A percentile compares a stretch with the other conserved stretches of the same genome.
Evolutionary conservation across 2,329 filamentous ascomycete species (phyloP).

Genomic region (Incumbomyces delicatus): DNA sequence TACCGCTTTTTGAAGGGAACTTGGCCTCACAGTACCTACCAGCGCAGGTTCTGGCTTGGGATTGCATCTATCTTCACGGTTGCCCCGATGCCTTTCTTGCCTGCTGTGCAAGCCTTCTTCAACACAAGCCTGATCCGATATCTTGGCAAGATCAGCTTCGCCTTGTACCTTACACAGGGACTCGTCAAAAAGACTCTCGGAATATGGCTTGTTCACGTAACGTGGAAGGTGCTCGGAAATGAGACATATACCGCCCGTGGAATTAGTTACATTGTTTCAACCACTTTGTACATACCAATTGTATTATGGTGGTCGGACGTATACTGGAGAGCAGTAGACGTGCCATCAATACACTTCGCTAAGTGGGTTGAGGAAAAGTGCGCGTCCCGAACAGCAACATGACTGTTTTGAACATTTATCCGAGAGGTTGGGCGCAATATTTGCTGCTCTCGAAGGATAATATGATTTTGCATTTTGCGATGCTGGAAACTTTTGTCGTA

Average conservation of each 20-base stretch:
- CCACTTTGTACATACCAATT: slow-evolving; percentile 19
- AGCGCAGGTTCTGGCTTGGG: slow-evolving; percentile 4
- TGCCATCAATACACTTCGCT: slow-evolving; percentile 41
- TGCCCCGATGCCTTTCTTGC: slow-evolving; percentile 6
- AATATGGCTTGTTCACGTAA: neutral
- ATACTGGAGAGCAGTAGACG: slow-evolving; percentile 50
- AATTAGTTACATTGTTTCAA: neutral
- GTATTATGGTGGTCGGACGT: slow-evolving; percentile 48
- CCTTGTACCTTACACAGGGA: slow-evolving; percentile 24
- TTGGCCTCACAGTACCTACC: neutral
- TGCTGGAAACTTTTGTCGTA: too few species aligned
- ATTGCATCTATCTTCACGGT: slow-evolving; percentile 6
- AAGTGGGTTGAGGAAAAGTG: slow-evolving; percentile 37
- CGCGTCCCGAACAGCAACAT: neutral
- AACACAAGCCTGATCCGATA: slow-evolving; percentile 20
- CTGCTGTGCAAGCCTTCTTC: slow-evolving; percentile 16
- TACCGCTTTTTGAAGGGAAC: neutral
- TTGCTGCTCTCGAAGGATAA: neutral
- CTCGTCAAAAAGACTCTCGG: slow-evolving; percentile 6
- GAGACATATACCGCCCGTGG: neutral
- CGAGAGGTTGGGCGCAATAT: neutral
- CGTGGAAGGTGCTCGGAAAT: neutral
- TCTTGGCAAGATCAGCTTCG: slow-evolving; percentile 25
- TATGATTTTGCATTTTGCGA: too few species aligned
- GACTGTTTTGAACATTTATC: neutral